Base-by-base conservation (phyloP, 768 basidiomycete genomes). In the Kwoniella shandongensis region DNA sequence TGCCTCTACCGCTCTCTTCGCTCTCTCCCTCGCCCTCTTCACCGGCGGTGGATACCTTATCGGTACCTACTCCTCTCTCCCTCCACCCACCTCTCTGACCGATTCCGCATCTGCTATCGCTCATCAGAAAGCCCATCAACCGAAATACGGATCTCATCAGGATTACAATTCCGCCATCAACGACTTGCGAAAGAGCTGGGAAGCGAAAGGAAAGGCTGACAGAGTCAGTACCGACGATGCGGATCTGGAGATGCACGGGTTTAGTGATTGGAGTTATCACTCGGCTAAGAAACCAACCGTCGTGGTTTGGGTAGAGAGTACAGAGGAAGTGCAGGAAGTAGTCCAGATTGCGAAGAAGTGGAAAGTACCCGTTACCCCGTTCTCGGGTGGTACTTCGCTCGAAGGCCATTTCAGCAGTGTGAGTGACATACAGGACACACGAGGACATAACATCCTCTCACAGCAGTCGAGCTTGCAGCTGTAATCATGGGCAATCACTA, bases 331-430 rank as follows among this genome's bases (percentile, higher is more conserved):
- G 1, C 85, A 89, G 53, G 82, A 83, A 57, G 80, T 89, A 47
- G 86, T 96, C 57, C 83, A 87, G 56, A 83, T 91, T 39, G 85
- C 92, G 0, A 80, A 82, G 42, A 85, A 85, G 71, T 86, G 85
- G 73, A 80, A 80, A 44, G 79, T 94, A 30, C 91, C 92, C 2
- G 81, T 94, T 25, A 84, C 84, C 15, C 84, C 90, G 2, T 92
- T 86, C 67, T 85, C 87, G 20, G 91, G 90, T 1, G 91, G 88
- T 11, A 94, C 90, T 0, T 87, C 86, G 67, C 80, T 93, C 12
- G 91, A 94, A 72, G 90, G 90, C 0, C 89, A 94, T 77, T 89
- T 86, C 60, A 83, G 83, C 45, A 88, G 87, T 26, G 88, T 88
- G 62, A 54, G 81, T 76, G 11, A 22, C 40, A 41, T n/a, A 41